Evolutionary conservation across 148 eudicot species (phyloP).

Genomic region (Camellia sinensis): DNA sequence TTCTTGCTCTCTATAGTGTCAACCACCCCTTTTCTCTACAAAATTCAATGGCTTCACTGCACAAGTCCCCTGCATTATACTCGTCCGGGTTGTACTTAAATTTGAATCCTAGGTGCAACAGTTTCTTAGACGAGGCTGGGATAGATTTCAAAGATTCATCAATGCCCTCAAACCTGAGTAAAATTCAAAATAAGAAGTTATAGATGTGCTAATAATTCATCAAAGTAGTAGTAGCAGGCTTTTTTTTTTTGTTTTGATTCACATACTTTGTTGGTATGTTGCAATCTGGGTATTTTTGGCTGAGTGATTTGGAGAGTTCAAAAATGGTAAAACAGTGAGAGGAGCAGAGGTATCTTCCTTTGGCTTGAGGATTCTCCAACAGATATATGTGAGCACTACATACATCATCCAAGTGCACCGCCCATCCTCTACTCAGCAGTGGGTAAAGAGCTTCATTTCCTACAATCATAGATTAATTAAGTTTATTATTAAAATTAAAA

Average conservation of each 20-base stretch:
- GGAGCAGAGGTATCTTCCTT: constrained; percentile 37
- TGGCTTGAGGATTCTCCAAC: constrained; percentile 24
- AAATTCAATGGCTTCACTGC: constrained; percentile 12
- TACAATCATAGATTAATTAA: not conserved
- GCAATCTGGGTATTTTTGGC: constrained; percentile 21
- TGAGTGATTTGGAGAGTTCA: constrained; percentile 22
- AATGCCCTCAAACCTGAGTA: constrained; percentile 15
- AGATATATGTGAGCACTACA: constrained; percentile 32
- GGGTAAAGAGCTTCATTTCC: constrained; percentile 21
- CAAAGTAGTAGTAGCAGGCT: not conserved
- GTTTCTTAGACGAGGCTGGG: constrained; percentile 22
- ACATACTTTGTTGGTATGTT: constrained; percentile 25
- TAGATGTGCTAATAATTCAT: not conserved
- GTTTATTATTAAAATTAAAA: no score
- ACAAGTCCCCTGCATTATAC: constrained; percentile 12
- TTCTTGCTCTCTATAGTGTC: no score
- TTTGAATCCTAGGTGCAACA: constrained; percentile 22
- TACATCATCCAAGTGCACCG: constrained; percentile 27
- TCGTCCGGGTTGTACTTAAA: constrained; percentile 17
- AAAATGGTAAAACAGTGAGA: constrained; percentile 19
- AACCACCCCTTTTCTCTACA: constrained; percentile 18
- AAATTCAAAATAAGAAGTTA: not conserved
- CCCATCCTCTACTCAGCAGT: constrained; percentile 5
- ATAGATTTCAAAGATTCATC: constrained; percentile 16
- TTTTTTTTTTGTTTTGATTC: no score